phyloP scores from a whole-genome alignment of 225 moss, liverwort and hornwort genomes.

The Polytrichum formosum region DNA sequence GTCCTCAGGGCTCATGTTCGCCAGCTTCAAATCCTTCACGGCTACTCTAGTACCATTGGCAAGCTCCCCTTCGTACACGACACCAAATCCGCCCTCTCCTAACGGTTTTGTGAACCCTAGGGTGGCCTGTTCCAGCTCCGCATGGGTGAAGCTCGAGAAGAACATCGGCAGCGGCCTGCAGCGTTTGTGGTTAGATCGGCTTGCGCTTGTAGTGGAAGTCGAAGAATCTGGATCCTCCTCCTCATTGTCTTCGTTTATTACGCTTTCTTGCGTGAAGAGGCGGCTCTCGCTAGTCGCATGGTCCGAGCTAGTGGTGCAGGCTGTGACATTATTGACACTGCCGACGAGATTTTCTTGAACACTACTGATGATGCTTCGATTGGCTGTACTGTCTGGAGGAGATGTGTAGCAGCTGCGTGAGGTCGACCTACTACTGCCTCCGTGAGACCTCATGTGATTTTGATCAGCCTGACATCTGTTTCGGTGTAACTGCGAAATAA shows the following conservation, averaged over 20 bases:
- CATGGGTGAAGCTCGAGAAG: constrained; percentile 20
- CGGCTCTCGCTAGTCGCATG: constrained; percentile 10
- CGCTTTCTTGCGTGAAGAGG: constrained; percentile 4
- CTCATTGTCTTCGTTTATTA: neutral
- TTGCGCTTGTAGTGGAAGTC: neutral
- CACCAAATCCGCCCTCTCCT: constrained; percentile 34
- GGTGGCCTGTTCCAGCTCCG: constrained; percentile 24
- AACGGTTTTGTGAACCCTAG: constrained; percentile 15
- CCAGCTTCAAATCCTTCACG: constrained; percentile 30
- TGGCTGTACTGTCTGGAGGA: neutral
- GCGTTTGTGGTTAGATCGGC: neutral
- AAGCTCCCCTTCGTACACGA: constrained; percentile 31
- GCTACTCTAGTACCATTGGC: constrained; percentile 14
- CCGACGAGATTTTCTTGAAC: neutral
- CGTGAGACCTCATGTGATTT: neutral
- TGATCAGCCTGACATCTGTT: constrained; percentile 3
- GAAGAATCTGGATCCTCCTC: neutral
- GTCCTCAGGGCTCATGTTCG: neutral
- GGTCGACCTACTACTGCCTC: constrained; percentile 3
- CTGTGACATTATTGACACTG: neutral
- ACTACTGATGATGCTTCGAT: neutral
- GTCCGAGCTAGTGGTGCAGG: neutral
- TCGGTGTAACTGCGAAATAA: constrained; percentile 14
- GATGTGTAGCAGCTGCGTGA: neutral
- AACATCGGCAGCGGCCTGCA: constrained; percentile 7